A percentile compares a stretch with the other conserved stretches of the same genome.
Evolutionary conservation across 2,329 filamentous ascomycete species (phyloP).

Genomic region (Beauveria sp.): DNA sequence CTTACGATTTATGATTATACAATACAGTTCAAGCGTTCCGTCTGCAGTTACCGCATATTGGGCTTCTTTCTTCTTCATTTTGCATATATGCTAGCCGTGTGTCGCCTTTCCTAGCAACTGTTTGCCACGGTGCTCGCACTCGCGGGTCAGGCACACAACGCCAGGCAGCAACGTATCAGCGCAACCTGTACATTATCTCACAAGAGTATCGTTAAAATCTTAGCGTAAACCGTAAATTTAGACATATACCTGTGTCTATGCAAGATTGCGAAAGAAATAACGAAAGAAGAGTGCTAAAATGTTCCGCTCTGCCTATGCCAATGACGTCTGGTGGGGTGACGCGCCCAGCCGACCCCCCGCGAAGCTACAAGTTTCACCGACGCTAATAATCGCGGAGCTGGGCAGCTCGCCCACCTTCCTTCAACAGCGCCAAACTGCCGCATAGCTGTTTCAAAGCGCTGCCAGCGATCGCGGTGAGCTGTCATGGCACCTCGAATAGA

Average conservation of each 20-base stretch:
- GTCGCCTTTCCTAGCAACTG: not conserved
- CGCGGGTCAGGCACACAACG: not conserved
- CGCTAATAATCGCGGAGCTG: not conserved
- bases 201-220: not conserved
- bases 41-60: not conserved
- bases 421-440: constrained; percentile 11
- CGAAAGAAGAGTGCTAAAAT: not conserved
- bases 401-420: not conserved
- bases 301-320: not conserved
- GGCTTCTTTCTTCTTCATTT: not conserved
- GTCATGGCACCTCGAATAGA: constrained; percentile 61
- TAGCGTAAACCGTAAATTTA: not conserved
- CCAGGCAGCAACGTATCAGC: not conserved
- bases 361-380: constrained; percentile 11
- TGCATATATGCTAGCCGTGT: not conserved
- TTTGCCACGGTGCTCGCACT: not conserved
- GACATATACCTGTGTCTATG: too few species aligned
- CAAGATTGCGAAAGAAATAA: not conserved
- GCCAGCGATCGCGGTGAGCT: constrained; percentile 33
- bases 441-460: constrained; percentile 15
- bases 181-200: not conserved
- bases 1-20: not conserved
- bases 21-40: not conserved
- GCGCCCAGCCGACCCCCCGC: not conserved
- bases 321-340: constrained; percentile 11